phyloP scores from a whole-genome alignment of 805 yeast species.

The Pichia nanzhaoensis region DNA sequence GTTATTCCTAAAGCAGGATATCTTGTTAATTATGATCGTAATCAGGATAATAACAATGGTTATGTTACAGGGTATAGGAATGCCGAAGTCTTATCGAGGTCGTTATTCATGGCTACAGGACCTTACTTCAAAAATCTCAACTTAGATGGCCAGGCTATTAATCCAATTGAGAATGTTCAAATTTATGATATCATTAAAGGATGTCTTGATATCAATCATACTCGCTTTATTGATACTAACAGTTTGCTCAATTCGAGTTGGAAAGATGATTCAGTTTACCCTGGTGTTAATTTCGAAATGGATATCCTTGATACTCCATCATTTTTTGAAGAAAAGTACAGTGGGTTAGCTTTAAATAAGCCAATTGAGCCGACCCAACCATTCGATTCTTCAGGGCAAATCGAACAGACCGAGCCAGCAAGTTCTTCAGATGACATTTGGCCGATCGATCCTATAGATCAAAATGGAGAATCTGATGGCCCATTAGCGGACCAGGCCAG shows the following conservation, averaged over 20 bases:
- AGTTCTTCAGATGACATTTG: too few species aligned
- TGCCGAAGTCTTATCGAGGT: constrained; percentile 73
- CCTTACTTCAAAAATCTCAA: constrained; percentile 52
- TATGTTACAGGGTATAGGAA: constrained; percentile 88
- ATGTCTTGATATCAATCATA: constrained; percentile 34
- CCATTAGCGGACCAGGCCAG: too few species aligned
- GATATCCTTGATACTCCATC: constrained; percentile 40
- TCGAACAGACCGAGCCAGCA: not conserved
- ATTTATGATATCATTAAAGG: constrained; percentile 73
- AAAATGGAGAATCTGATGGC: too few species aligned
- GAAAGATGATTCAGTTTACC: constrained; percentile 43
- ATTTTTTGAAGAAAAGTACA: not conserved
- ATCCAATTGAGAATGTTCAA: constrained; percentile 68
- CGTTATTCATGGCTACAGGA: constrained; percentile 72
- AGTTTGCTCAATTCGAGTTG: constrained; percentile 32
- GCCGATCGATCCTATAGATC: too few species aligned
- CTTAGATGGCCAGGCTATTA: constrained; percentile 32
- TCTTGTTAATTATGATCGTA: constrained; percentile 29
- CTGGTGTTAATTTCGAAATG: constrained; percentile 40
- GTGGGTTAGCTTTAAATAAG: not conserved
- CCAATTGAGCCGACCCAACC: not conserved
- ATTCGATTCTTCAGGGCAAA: constrained; percentile 11
- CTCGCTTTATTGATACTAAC: constrained; percentile 41
- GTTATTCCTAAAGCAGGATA: constrained; percentile 71
- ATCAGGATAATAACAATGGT: constrained; percentile 35